Conservation (phyloP, 176 grass and related monocot species). For the Oryza nivara region DNA sequence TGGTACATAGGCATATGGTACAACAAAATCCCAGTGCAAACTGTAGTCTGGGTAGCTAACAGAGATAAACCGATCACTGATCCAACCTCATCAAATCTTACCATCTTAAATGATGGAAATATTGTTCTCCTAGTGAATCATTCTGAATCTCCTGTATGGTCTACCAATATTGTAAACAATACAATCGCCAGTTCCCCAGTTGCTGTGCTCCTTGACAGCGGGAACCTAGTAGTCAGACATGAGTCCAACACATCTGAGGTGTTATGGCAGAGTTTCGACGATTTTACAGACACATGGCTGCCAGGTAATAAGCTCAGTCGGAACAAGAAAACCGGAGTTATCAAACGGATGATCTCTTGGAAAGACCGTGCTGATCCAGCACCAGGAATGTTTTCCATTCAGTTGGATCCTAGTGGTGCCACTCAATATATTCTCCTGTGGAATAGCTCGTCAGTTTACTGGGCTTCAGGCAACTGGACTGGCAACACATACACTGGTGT, state of each 20-base stretch:
- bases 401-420: conserved; percentile 38
- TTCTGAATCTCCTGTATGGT: conserved; percentile 29
- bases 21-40: conserved; percentile 42
- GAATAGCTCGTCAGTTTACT: conserved; percentile 31
- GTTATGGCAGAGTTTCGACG: conserved; percentile 55
- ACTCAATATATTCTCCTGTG: conserved; percentile 29
- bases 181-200: not conserved
- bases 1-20: conserved; percentile 61
- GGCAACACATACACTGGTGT: conserved; percentile 18
- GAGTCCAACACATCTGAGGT: not conserved
- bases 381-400: conserved; percentile 43
- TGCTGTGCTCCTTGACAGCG: conserved; percentile 28
- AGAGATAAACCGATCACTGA: conserved; percentile 39
- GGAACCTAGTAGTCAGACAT: conserved; percentile 44
- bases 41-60: conserved; percentile 57
- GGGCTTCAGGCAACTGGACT: conserved; percentile 42
- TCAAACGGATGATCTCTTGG: conserved; percentile 40
- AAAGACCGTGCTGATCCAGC: conserved; percentile 47
- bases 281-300: conserved; percentile 51
- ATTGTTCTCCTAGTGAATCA: conserved; percentile 21
- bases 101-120: conserved; percentile 42
- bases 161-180: conserved; percentile 17
- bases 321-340: conserved; percentile 33
- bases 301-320: conserved; percentile 43
- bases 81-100: conserved; percentile 36